A percentile compares a stretch with the other conserved stretches of the same genome.
Evolutionary conservation across 2,329 filamentous ascomycete species (phyloP).

Genomic region (Grosmannia penicillata): DNA sequence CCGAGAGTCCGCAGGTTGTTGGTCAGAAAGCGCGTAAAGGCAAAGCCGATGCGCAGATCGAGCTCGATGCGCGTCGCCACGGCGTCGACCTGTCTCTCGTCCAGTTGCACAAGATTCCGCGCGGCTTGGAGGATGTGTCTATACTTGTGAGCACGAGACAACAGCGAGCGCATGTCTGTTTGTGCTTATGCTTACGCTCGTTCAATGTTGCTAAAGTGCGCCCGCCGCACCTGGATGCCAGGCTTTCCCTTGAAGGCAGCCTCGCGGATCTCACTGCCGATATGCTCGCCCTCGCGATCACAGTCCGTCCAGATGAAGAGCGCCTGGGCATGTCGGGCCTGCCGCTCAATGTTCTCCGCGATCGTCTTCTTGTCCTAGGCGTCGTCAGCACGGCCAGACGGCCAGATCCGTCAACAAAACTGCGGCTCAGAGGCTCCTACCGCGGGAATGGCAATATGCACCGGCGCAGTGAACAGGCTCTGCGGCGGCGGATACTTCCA

Average conservation of each 20-base stretch:
- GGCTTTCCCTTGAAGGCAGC: conserved; percentile 63
- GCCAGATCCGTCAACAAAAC: background rate
- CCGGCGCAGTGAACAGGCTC: conserved; percentile 66
- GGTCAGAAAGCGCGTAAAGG: conserved; percentile 82
- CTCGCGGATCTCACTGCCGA: conserved; percentile 77
- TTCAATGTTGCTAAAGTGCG: conserved; percentile 92
- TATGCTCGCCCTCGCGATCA: conserved; percentile 93
- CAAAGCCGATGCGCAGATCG: conserved; percentile 80
- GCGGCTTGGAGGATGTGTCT: conserved; percentile 83
- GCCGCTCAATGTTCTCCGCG: conserved; percentile 68
- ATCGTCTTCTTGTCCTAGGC: conserved; percentile 61
- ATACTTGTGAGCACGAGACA: background rate
- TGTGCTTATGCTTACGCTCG: conserved; percentile 40
- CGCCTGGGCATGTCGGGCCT: conserved; percentile 57
- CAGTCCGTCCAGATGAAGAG: conserved; percentile 99
- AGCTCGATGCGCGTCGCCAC: conserved; percentile 83
- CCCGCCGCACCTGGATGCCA: conserved; percentile 65
- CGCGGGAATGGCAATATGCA: conserved; percentile 51
- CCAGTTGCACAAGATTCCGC: conserved; percentile 58
- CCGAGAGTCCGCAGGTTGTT: conserved; percentile 61
- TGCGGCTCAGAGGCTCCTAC: conserved; percentile 32
- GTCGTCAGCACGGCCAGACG: background rate
- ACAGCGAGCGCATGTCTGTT: background rate
- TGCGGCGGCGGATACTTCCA: conserved; percentile 74
- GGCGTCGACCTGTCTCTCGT: conserved; percentile 75